phyloP scores from a whole-genome alignment of 176 grass and related monocot genomes.

The Phoenix roebelenii region DNA sequence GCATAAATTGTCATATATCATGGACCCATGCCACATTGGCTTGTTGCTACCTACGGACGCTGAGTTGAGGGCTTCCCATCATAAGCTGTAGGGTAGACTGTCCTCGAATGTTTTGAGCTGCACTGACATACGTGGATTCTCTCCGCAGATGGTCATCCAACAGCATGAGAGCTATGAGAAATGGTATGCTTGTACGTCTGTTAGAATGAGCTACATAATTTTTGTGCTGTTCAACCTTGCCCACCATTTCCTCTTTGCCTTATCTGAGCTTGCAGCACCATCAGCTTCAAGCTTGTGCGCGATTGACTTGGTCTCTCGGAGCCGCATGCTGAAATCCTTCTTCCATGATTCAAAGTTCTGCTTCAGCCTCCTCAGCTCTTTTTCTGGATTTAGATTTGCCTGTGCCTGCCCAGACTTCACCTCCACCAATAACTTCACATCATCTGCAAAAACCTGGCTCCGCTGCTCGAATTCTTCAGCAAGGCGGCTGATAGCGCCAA shows the following conservation, averaged over 20 bases:
- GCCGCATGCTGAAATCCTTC: slow-evolving; percentile 59
- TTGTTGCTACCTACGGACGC: too few relatives aligned
- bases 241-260: slow-evolving; percentile 79
- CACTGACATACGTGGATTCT: too few relatives aligned
- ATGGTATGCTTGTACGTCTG: too few relatives aligned
- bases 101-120: too few relatives aligned
- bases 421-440: slow-evolving; percentile 81
- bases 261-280: slow-evolving; percentile 38
- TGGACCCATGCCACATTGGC: too few relatives aligned
- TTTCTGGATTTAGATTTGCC: slow-evolving; percentile 72
- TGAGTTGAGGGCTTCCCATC: too few relatives aligned
- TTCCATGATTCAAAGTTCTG: slow-evolving; percentile 84
- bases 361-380: slow-evolving; percentile 67
- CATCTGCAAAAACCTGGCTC: slow-evolving; percentile 76
- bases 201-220: slow-evolving; percentile 31
- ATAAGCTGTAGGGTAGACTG: too few relatives aligned
- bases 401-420: slow-evolving; percentile 74
- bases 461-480: slow-evolving; percentile 74
- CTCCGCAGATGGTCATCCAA: too few relatives aligned
- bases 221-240: slow-evolving; percentile 66
- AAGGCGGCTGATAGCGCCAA: slow-evolving; percentile 44
- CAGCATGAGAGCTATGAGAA: too few relatives aligned
- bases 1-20: too few relatives aligned
- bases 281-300: slow-evolving; percentile 58
- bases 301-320: slow-evolving; percentile 74